Percentiles rank a stretch among this genome's conserved stretches.
Evolutionary conservation across 495 filamentous ascomycete genomes (phyloP).

Genomic region (Talaromyces trachyspermus): DNA sequence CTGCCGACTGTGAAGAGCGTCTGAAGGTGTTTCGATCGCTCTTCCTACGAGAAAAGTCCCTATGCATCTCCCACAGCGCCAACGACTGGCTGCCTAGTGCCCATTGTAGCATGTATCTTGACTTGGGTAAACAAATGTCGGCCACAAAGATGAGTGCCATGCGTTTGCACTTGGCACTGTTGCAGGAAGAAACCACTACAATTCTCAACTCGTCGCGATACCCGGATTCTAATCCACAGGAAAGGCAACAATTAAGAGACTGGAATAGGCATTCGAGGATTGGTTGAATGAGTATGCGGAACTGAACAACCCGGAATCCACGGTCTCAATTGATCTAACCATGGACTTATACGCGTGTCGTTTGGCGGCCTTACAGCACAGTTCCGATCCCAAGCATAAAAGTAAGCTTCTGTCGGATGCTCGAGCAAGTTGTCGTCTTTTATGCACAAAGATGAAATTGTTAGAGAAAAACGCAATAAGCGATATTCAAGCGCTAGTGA

Average conservation of each 20-base stretch:
- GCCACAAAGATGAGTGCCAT: neutral
- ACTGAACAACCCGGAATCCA: neutral
- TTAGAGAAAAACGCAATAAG: neutral
- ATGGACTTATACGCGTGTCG: constrained; percentile 3
- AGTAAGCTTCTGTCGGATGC: neutral
- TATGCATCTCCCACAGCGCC: neutral
- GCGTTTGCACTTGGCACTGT: neutral
- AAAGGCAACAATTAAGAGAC: neutral
- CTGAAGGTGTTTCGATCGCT: constrained; percentile 2
- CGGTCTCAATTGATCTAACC: neutral
- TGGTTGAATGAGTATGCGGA: neutral
- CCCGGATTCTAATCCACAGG: neutral
- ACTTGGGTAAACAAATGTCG: too few species aligned
- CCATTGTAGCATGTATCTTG: constrained; percentile 2
- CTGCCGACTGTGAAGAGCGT: neutral
- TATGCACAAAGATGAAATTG: neutral
- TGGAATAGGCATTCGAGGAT: neutral
- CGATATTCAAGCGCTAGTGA: neutral
- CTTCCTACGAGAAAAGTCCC: constrained; percentile 1
- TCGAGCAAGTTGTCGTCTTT: neutral
- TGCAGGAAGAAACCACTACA: neutral
- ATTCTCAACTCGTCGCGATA: neutral
- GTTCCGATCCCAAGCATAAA: neutral
- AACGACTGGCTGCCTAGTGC: neutral
- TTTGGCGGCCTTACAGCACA: neutral